Conservation (phyloP, 495 filamentous ascomycete species). For the Neurospora intermedia region DNA sequence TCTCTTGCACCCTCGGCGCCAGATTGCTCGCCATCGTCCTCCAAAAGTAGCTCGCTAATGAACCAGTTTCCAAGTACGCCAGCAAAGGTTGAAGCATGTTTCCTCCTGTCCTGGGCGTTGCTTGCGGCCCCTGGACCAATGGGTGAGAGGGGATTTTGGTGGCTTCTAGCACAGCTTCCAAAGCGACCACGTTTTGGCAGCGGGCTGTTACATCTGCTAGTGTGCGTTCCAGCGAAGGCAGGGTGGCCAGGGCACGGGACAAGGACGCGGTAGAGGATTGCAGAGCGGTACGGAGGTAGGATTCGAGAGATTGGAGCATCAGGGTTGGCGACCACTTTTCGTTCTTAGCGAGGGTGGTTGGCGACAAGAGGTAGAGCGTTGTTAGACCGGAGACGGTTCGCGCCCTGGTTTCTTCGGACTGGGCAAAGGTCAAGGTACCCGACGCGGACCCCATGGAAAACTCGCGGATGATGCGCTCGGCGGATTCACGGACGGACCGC, state of each 20-base stretch:
- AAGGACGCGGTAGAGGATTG: constrained; percentile 64
- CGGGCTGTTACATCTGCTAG: constrained; percentile 70
- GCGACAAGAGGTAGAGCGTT: constrained; percentile 74
- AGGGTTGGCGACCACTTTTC: constrained; percentile 55
- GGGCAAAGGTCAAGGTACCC: constrained; percentile 54
- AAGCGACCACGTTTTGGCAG: constrained; percentile 81
- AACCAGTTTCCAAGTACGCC: constrained; percentile 72
- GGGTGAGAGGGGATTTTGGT: constrained; percentile 57
- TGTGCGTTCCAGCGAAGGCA: constrained; percentile 74
- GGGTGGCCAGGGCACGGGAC: constrained; percentile 58
- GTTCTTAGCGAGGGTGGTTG: constrained; percentile 35
- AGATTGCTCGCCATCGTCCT: constrained; percentile 71
- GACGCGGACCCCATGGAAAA: constrained; percentile 69
- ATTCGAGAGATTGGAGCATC: constrained; percentile 66
- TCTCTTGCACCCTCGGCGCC: constrained; percentile 68
- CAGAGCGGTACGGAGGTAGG: constrained; percentile 64
- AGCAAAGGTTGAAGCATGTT: constrained; percentile 69
- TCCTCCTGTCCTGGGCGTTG: constrained; percentile 9
- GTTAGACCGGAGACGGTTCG: constrained; percentile 63
- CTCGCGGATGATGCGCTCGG: constrained; percentile 71
- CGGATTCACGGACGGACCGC: constrained; percentile 49
- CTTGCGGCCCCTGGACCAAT: constrained; percentile 29
- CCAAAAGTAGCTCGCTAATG: constrained; percentile 86
- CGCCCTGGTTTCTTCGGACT: constrained; percentile 66
- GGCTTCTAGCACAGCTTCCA: constrained; percentile 66